These are phyloP conservation scores for Phytopythium cucurbitacearum DNA, from an alignment of 352 stramenopile species.

Conservation along the genomic window DNA sequence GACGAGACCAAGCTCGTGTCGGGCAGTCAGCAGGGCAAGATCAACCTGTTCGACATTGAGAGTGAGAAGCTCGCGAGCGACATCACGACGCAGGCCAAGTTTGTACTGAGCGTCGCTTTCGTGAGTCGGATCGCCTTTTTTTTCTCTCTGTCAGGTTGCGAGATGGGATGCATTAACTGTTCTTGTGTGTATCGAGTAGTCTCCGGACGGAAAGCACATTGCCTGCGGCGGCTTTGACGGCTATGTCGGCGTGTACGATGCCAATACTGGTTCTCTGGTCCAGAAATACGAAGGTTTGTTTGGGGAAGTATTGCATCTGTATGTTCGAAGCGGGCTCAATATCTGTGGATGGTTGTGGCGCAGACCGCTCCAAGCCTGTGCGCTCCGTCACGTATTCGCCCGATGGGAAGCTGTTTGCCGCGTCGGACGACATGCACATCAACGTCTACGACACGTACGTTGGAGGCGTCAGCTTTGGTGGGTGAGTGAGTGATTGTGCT, in stretches of 20 bases:
- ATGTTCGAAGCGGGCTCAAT: not conserved
- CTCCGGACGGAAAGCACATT: conserved; percentile 77
- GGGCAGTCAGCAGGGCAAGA: conserved; percentile 81
- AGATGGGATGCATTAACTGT: conserved; percentile 1
- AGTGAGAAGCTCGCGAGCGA: conserved; percentile 74
- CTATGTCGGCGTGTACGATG: conserved; percentile 83
- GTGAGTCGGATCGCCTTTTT: conserved; percentile 22
- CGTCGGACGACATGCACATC: conserved; percentile 90
- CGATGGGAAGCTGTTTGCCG: conserved; percentile 85
- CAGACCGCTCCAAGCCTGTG: conserved; percentile 86
- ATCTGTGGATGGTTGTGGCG: not conserved
- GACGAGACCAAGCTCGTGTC: conserved; percentile 80
- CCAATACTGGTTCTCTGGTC: conserved; percentile 71
- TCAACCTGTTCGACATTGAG: conserved; percentile 85
- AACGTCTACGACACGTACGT: conserved; percentile 92
- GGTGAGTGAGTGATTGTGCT: conserved; percentile 1
- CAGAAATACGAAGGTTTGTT: conserved; percentile 80
- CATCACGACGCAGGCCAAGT: conserved; percentile 69
- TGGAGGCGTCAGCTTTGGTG: not conserved
- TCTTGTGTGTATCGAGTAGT: conserved; percentile 26
- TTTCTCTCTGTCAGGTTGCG: not conserved
- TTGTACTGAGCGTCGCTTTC: conserved; percentile 73
- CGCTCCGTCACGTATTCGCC: conserved; percentile 80
- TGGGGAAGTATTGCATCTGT: not conserved
- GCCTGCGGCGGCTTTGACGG: conserved; percentile 79